Evolutionary conservation across 2,329 filamentous ascomycete genomes (phyloP).

Genomic region (Helminthosporium solani): DNA sequence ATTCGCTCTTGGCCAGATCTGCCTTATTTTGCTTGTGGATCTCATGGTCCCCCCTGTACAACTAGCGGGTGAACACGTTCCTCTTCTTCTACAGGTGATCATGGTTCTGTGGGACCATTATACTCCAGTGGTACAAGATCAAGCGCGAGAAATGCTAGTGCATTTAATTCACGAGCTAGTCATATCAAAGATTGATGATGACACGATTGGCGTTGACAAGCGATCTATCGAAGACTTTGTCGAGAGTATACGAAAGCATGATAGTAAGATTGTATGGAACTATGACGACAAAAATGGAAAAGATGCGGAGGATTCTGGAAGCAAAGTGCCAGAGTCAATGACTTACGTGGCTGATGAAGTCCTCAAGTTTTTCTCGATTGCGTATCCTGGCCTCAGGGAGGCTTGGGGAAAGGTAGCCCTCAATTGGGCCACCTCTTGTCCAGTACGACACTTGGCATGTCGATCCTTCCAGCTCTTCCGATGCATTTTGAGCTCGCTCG

Average conservation of each 20-base stretch:
- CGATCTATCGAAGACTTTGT: constrained; percentile 83
- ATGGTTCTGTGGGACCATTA: constrained; percentile 98
- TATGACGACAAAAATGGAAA: constrained; percentile 91
- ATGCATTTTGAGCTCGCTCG: constrained; percentile 85
- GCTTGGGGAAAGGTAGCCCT: constrained; percentile 88
- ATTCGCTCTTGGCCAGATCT: constrained; percentile 88
- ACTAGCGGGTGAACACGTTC: constrained; percentile 74
- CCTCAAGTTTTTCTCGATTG: constrained; percentile 79
- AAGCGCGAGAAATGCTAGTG: constrained; percentile 95
- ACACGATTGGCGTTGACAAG: constrained; percentile 65
- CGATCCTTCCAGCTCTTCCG: constrained; percentile 97
- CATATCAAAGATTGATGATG: constrained; percentile 72
- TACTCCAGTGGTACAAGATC: constrained; percentile 89
- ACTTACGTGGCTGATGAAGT: constrained; percentile 77
- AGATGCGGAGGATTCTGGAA: constrained; percentile 65
- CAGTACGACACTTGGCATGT: constrained; percentile 90
- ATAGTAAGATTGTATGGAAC: constrained; percentile 82
- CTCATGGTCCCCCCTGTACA: constrained; percentile 91
- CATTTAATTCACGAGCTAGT: constrained; percentile 96
- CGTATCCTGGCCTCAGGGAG: constrained; percentile 83
- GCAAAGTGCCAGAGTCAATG: constrained; percentile 86
- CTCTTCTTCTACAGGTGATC: constrained; percentile 84
- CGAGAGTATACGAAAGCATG: constrained; percentile 80
- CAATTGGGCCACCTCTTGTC: constrained; percentile 95
- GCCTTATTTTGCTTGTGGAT: constrained; percentile 90